Conservation (phyloP, 2,329 filamentous ascomycete species). For the Aaosphaeria pasadenensis region DNA sequence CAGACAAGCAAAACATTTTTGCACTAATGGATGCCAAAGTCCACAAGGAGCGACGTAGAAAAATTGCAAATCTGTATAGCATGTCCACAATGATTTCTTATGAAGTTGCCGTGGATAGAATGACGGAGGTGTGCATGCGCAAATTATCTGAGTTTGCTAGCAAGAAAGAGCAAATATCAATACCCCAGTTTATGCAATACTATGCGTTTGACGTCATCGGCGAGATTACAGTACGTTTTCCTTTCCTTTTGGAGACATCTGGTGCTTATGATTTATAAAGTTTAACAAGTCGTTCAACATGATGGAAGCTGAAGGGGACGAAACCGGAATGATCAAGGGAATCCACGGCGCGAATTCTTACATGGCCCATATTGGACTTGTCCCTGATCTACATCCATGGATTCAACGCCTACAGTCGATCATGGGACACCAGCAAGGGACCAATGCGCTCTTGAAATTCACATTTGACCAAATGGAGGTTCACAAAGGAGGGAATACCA, state of each 20-base stretch:
- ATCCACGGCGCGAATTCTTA: background rate
- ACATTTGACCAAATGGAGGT: background rate
- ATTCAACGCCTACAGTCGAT: background rate
- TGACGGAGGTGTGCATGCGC: background rate
- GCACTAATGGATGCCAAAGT: slow-evolving; percentile 39
- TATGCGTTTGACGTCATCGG: slow-evolving; percentile 42
- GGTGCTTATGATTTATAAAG: background rate
- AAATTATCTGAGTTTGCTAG: slow-evolving; percentile 2
- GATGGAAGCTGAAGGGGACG: background rate
- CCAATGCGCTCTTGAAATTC: background rate
- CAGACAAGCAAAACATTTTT: slow-evolving; percentile 24
- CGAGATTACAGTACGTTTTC: background rate
- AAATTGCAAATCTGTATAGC: slow-evolving; percentile 39
- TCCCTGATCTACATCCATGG: background rate
- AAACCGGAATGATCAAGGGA: background rate
- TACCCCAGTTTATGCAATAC: slow-evolving; percentile 30
- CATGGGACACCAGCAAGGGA: background rate
- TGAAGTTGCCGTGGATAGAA: slow-evolving; percentile 19
- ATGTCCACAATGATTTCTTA: slow-evolving; percentile 36
- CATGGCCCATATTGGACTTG: background rate
- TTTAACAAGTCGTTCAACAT: background rate
- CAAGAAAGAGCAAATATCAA: slow-evolving; percentile 8
- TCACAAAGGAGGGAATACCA: background rate
- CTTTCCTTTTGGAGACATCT: too few species aligned
- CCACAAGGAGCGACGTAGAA: slow-evolving; percentile 30